Percentiles rank a stretch among this genome's conserved stretches.
Evolutionary conservation across 2,329 filamentous ascomycete species (phyloP).

Genomic region (Helminthosporium solani): DNA sequence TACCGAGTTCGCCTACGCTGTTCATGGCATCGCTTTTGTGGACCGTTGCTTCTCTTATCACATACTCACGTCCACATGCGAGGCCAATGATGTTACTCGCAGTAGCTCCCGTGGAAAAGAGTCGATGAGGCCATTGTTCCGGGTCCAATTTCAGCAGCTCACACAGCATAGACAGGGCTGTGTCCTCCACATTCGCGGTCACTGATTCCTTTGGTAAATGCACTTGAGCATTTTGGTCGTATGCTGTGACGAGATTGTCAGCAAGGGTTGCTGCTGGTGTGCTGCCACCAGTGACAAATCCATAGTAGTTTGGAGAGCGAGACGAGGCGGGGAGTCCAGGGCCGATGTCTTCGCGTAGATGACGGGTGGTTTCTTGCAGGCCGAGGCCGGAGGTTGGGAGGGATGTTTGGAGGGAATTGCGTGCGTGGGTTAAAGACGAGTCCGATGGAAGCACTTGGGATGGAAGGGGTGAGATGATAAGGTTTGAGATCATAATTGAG

Average conservation of each 20-base stretch:
- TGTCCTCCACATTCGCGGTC: slow-evolving; percentile 73
- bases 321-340: slow-evolving; percentile 67
- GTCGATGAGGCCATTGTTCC: slow-evolving; percentile 66
- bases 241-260: slow-evolving; percentile 77
- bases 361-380: slow-evolving; percentile 43
- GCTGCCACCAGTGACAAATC: slow-evolving; percentile 81
- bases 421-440: slow-evolving; percentile 30
- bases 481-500: slow-evolving; percentile 22
- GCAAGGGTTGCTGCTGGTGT: slow-evolving; percentile 79
- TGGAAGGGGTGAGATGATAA: slow-evolving; percentile 21
- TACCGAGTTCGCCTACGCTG: slow-evolving; percentile 66
- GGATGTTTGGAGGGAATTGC: slow-evolving; percentile 35
- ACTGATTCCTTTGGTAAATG: slow-evolving; percentile 76
- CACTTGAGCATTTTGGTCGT: slow-evolving; percentile 82
- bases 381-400: slow-evolving; percentile 48
- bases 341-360: slow-evolving; percentile 49
- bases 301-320: slow-evolving; percentile 61
- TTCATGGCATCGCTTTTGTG: slow-evolving; percentile 29
- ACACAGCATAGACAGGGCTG: slow-evolving; percentile 67
- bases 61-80: slow-evolving; percentile 69
- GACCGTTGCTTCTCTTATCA: slow-evolving; percentile 53
- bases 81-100: slow-evolving; percentile 66
- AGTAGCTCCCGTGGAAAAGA: slow-evolving; percentile 75
- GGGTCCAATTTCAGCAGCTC: slow-evolving; percentile 64
- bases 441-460: slow-evolving; percentile 39